Evolutionary conservation across 164 flowering plant genomes (phyloP), one percentile per base, ranked within the genome.

Genomic region (Dillenia turbinata): DNA sequence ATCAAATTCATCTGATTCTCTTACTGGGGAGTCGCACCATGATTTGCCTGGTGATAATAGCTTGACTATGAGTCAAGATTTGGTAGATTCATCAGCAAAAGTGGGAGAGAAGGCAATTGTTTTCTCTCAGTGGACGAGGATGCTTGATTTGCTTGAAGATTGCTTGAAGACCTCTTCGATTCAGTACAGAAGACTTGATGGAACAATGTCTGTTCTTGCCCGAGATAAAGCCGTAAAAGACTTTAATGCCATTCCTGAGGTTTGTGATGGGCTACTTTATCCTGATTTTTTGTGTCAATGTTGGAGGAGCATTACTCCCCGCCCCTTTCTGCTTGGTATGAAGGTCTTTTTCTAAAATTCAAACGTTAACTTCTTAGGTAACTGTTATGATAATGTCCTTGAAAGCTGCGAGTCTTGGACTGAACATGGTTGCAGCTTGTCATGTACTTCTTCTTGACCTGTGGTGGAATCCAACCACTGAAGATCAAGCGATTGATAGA

Each of bases 381-480:
- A 52, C 92, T 54, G 98, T 92, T 50, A 88, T 92, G 85, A 90
- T 92, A 33, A 92, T 92, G 98, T 92, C 98, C 51, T 67, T 92
- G 80, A 92, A 92, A 76, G 98, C 98, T 63, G 98, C 98, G 14
- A 92, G 98, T 75, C 90, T 92, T 57, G 98, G 98, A 52, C 83
- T 92, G 63, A 92, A 92, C 76, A 83, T 92, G 98, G 93, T 92
- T 57, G 96, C 90, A 44, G 98, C 98, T 56, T 85, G 89, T 67
- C 92, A 82, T 77, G 98, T 92, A 63, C 72, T 92, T 55, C 80
- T 92, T 51, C 71, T 92, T 69, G 98, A 92, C 61, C 87, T 88
- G 0, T 92, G 98, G 98, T 92, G 98, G 96, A 92, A 92, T 56
- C 98, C 98, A 22, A 90, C 98, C 3, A 92, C 98, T 60, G 98